Evolutionary conservation across 768 basidiomycete species (phyloP), one percentile per base, ranked within the genome.

Genomic region (Amanita fuliginea): DNA sequence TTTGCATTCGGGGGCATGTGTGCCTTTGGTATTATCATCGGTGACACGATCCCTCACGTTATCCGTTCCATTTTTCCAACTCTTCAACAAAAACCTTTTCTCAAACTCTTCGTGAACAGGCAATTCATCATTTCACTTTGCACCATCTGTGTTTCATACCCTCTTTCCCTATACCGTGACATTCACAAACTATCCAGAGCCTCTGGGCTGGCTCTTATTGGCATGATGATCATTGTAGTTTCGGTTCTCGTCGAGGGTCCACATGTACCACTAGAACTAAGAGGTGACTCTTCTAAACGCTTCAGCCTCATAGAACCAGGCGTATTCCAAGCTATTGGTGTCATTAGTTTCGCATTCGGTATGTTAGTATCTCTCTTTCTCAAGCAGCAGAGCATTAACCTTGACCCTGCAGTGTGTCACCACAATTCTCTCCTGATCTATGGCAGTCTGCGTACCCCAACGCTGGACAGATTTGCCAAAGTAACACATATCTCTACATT

Each of bases 1-100:
- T 98, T 99, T 61, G 96, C 96, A 6, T 96, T 96, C 55, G 96
- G 96, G 58, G 94, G 95, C 37, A 97, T 97, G 93, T 95, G 92
- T 56, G 95, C 95, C 0, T 98, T 97, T 62, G 90, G 92, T 24
- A 95, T 98, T 58, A 97, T 98, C 57, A 91, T 96, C 48, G 93
- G 96, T 54, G 96, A 99, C 67, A 95, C 95, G 7, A 85, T 98
- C 59, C 93, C 96, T 1, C 88, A 92, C 60, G 94, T 97, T 63
- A 80, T 98, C 56, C 83, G 83, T 51, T 88, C 78, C 40, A 59
- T 92, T 62, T 89, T 97, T 61, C 94, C 94, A 28, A 71, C 63
- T 14, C 67, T 83, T 43, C 59, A 75, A 47, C 67, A 71, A 39
- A 81, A 82, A 62, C 84, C 90, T 53, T 65, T 96, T 51, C 74